These are phyloP conservation scores for Trypanosoma cruzi DNA, from an alignment of 208 protist species.

Conservation along the genomic window DNA sequence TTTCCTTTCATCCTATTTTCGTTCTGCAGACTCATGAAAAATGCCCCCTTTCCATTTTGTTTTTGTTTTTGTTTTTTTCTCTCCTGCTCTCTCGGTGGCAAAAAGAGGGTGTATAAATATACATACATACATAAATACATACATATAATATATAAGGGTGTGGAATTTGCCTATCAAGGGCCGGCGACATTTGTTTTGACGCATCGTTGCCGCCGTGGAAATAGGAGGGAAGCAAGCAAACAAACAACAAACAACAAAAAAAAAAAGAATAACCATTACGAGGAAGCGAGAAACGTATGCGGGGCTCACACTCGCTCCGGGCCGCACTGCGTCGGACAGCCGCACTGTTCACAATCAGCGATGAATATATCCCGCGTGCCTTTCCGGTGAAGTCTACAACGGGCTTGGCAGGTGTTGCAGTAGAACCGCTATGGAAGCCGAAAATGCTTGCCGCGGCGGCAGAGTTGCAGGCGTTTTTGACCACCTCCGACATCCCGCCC, in stretches of 20 bases:
- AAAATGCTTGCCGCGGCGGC: slow-evolving; percentile 85
- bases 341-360: slow-evolving; percentile 71
- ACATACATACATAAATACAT: background rate
- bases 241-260: background rate
- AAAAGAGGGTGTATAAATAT: background rate
- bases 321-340: slow-evolving; percentile 55
- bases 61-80: too few relatives aligned
- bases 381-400: slow-evolving; percentile 93
- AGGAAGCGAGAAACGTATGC: slow-evolving; percentile 26
- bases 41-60: too few relatives aligned
- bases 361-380: slow-evolving; percentile 90
- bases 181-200: background rate
- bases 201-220: background rate
- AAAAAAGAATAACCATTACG: background rate
- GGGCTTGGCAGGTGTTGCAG: slow-evolving; percentile 84
- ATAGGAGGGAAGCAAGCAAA: background rate
- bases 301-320: slow-evolving; percentile 31
- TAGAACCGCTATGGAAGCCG: slow-evolving; percentile 92
- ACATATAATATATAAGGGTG: background rate
- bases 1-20: too few relatives aligned
- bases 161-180: background rate
- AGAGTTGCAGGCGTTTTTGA: slow-evolving; percentile 86
- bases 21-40: too few relatives aligned
- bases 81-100: too few relatives aligned
- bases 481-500: slow-evolving; percentile 84